A percentile compares a stretch with the other conserved stretches of the same genome.
These are phyloP conservation scores for Phytophthora rubi DNA, from an alignment of 352 stramenopile species.

Conservation along the genomic window DNA sequence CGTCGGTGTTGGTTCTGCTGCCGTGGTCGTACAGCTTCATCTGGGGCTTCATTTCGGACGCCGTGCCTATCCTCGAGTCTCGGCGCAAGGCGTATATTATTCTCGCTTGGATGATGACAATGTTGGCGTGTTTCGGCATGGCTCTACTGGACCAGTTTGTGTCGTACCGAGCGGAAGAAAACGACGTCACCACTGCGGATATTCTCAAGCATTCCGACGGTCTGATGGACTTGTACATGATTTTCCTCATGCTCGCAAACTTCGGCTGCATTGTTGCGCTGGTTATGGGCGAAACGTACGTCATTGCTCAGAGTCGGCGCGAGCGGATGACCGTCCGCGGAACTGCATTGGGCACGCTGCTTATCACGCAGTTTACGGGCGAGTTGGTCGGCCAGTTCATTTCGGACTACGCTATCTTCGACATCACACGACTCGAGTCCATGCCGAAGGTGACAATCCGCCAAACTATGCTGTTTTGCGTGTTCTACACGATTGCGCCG, in stretches of 20 bases:
- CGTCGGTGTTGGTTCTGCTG: constrained; percentile 43
- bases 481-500: constrained; percentile 52
- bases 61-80: constrained; percentile 72
- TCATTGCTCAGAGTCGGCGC: constrained; percentile 49
- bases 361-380: constrained; percentile 43
- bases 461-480: constrained; percentile 40
- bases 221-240: constrained; percentile 44
- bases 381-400: constrained; percentile 45
- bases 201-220: constrained; percentile 15
- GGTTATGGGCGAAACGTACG: constrained; percentile 48
- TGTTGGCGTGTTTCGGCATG: constrained; percentile 45
- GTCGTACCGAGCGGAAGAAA: constrained; percentile 26
- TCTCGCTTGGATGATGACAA: constrained; percentile 51
- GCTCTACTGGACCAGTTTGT: constrained; percentile 42
- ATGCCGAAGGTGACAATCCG: constrained; percentile 37
- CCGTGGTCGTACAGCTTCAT: constrained; percentile 76
- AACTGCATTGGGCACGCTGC: constrained; percentile 38
- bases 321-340: constrained; percentile 41
- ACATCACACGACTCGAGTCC: constrained; percentile 21
- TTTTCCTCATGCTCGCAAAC: constrained; percentile 45
- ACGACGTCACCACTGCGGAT: constrained; percentile 27
- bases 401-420: constrained; percentile 40
- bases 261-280: constrained; percentile 54
- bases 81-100: constrained; percentile 87
- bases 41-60: constrained; percentile 81